phyloP scores from a whole-genome alignment of 352 stramenopile species.

The Globisporangium barbulae region DNA sequence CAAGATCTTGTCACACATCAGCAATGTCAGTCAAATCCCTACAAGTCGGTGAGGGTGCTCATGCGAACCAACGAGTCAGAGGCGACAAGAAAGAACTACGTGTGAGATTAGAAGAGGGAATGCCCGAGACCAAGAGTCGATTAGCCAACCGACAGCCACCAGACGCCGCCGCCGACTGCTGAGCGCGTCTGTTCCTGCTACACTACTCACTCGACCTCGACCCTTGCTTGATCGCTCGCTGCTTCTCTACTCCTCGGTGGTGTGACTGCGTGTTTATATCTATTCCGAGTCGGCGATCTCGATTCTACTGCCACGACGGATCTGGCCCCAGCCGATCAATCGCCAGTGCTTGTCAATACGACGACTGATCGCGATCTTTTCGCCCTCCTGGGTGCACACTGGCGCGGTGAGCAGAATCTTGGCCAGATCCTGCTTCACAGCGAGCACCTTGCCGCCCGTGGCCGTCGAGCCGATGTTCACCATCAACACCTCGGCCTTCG shows the following conservation, averaged over 20 bases:
- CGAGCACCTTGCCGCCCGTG: slow-evolving; percentile 95
- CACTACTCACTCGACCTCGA: background rate
- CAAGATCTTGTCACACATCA: background rate
- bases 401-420: slow-evolving; percentile 99
- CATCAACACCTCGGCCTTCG: slow-evolving; percentile 99
- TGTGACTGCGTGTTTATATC: slow-evolving; percentile 34
- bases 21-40: background rate
- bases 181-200: background rate
- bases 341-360: slow-evolving; percentile 99
- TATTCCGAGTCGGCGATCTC: slow-evolving; percentile 87
- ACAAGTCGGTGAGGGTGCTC: background rate
- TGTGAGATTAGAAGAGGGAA: no score
- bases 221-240: background rate
- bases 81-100: no score
- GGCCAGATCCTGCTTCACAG: slow-evolving; percentile 97
- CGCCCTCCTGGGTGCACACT: slow-evolving; percentile 99
- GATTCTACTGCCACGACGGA: slow-evolving; percentile 96
- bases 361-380: slow-evolving; percentile 99
- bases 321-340: slow-evolving; percentile 99
- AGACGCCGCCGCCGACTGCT: background rate
- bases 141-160: background rate
- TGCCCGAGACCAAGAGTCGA: background rate
- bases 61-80: no score
- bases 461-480: slow-evolving; percentile 99
- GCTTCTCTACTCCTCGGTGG: background rate